A percentile compares a stretch with the other conserved stretches of the same genome.
Conservation (phyloP, 1,139 yeast species). For the Yamadazyma songkhlaensis region DNA sequence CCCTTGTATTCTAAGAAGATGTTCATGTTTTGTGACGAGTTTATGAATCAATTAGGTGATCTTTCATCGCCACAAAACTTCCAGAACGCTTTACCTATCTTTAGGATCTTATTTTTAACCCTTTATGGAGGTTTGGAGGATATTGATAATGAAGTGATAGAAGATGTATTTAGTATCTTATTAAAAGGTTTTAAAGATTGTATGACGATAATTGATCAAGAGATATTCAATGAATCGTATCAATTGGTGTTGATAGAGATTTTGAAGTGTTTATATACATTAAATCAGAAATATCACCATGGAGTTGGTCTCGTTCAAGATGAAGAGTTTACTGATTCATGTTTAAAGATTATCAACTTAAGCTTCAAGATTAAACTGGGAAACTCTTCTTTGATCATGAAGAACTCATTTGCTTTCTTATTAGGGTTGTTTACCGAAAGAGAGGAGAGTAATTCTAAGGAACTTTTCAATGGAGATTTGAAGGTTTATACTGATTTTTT, state of each 20-base stretch:
- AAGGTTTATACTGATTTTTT: constrained; percentile 9
- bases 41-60: constrained; percentile 8
- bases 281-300: constrained; percentile 21
- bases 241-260: constrained; percentile 22
- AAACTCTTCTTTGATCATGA: constrained; percentile 9
- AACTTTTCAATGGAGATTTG: constrained; percentile 7
- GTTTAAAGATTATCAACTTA: constrained; percentile 12
- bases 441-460: constrained; percentile 9
- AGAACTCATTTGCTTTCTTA: constrained; percentile 18
- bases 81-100: constrained; percentile 20
- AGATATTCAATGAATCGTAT: constrained; percentile 5
- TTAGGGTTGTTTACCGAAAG: constrained; percentile 16
- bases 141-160: constrained; percentile 9
- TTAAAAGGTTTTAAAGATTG: constrained; percentile 16
- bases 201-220: constrained; percentile 7
- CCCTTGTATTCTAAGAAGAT: constrained; percentile 17
- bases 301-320: constrained; percentile 12
- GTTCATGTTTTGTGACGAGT: constrained; percentile 16
- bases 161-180: constrained; percentile 14
- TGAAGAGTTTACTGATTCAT: constrained; percentile 13
- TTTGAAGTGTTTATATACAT: constrained; percentile 26
- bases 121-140: constrained; percentile 20
- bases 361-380: background rate
- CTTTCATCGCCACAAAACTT: constrained; percentile 9
- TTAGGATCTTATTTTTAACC: constrained; percentile 26